A percentile compares a stretch with the other conserved stretches of the same genome.
Conservation (phyloP, 2,329 filamentous ascomycete genomes). For the Neurospora sp. region DNA sequence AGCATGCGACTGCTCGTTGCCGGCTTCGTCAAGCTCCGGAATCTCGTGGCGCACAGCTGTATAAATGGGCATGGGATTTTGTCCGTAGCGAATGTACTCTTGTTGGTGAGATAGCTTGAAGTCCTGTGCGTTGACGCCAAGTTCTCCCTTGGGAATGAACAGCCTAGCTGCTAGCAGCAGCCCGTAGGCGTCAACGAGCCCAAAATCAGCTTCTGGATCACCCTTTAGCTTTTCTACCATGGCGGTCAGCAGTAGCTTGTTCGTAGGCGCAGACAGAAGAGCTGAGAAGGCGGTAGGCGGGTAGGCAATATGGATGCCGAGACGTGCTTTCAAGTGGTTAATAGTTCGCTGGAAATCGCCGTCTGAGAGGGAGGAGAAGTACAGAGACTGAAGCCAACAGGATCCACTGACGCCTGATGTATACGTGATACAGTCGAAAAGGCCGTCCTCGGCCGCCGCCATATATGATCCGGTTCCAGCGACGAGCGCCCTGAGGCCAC, state of each 20-base stretch:
- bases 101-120: slow-evolving; percentile 88
- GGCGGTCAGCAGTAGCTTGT: slow-evolving; percentile 80
- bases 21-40: slow-evolving; percentile 47
- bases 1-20: slow-evolving; percentile 23
- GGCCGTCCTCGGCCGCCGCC: slow-evolving; percentile 72
- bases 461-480: slow-evolving; percentile 83
- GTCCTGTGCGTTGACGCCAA: slow-evolving; percentile 65
- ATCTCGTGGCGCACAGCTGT: slow-evolving; percentile 95
- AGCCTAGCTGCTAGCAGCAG: slow-evolving; percentile 75
- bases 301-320: slow-evolving; percentile 85
- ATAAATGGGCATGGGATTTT: slow-evolving; percentile 86
- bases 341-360: slow-evolving; percentile 61
- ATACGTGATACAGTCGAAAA: slow-evolving; percentile 92
- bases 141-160: slow-evolving; percentile 76
- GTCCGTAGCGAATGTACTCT: slow-evolving; percentile 63
- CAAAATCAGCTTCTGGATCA: slow-evolving; percentile 69
- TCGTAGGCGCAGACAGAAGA: slow-evolving; percentile 81
- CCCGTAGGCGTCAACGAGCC: slow-evolving; percentile 89
- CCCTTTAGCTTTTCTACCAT: slow-evolving; percentile 87
- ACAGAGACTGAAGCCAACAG: slow-evolving; percentile 89
- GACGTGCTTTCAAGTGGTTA: slow-evolving; percentile 75
- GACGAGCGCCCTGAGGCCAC: slow-evolving; percentile 80
- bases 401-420: slow-evolving; percentile 92
- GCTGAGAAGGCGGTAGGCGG: slow-evolving; percentile 75
- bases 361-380: slow-evolving; percentile 67